These are phyloP conservation scores for Cercis canadensis DNA, from an alignment of 306 rosid species.

Conservation along the genomic window DNA sequence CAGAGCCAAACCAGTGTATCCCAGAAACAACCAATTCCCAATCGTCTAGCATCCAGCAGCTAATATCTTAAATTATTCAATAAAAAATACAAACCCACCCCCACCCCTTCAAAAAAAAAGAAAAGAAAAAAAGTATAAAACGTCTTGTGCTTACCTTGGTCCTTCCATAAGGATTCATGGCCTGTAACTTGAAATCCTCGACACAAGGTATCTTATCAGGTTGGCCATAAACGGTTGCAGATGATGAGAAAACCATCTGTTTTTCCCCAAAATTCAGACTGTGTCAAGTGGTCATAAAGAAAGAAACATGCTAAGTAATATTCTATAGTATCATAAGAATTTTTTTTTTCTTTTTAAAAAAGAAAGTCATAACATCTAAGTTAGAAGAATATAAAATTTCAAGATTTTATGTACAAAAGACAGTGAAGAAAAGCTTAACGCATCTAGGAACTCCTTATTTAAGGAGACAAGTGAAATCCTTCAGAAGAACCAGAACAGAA, in stretches of 20 bases:
- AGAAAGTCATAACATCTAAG: no score
- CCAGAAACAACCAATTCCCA: conserved; percentile 11
- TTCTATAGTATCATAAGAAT: no score
- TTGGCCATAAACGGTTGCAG: conserved; percentile 94
- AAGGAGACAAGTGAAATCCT: no score
- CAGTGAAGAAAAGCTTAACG: no score
- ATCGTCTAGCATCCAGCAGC: not conserved
- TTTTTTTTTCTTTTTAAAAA: no score
- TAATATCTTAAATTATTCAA: not conserved
- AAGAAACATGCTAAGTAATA: not conserved
- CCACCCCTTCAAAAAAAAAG: not conserved
- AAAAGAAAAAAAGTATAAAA: not conserved
- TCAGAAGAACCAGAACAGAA: no score
- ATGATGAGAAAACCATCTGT: conserved; percentile 94
- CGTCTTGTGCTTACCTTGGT: conserved; percentile 60
- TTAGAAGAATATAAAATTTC: not conserved
- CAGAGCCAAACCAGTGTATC: conserved; percentile 22
- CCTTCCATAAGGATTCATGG: conserved; percentile 92
- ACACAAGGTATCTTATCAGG: conserved; percentile 85
- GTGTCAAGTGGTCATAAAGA: not conserved
- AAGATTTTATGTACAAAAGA: not conserved
- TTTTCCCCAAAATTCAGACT: conserved; percentile 6
- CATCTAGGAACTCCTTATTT: no score
- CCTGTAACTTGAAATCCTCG: conserved; percentile 73
- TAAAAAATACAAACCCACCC: not conserved